Percentiles rank a stretch among this genome's conserved stretches.
Conservation (phyloP, 345 rosid species). For the Physaria fendleri region DNA sequence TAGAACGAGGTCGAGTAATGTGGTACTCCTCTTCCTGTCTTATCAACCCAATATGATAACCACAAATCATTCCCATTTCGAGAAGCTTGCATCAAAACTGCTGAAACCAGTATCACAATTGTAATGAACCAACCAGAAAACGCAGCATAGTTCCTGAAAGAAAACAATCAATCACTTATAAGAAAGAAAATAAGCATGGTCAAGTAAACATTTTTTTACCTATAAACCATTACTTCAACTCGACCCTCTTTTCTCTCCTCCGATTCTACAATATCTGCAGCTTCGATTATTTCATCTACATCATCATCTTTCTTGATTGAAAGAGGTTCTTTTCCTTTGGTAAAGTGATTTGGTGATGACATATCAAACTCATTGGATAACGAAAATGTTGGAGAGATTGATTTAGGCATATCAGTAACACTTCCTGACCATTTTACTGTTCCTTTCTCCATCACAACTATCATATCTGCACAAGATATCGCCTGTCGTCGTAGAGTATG, state of each 20-base stretch:
- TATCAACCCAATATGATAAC: constrained; percentile 91
- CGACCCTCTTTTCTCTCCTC: constrained; percentile 81
- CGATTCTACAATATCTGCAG: constrained; percentile 46
- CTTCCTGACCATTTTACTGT: constrained; percentile 65
- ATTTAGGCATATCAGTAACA: constrained; percentile 47
- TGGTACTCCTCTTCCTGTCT: constrained; percentile 43
- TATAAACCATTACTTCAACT: constrained; percentile 70
- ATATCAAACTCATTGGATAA: constrained; percentile 44
- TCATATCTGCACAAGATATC: constrained; percentile 64
- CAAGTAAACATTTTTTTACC: constrained; percentile 33
- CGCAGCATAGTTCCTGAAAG: constrained; percentile 65
- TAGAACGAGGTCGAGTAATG: constrained; percentile 65
- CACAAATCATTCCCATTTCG: constrained; percentile 91
- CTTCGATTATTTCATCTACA: constrained; percentile 32
- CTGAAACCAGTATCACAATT: constrained; percentile 55
- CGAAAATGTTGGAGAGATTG: constrained; percentile 41
- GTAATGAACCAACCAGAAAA: constrained; percentile 75
- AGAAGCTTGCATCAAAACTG: constrained; percentile 89
- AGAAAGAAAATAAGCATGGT: not conserved
- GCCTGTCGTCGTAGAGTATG: constrained; percentile 45
- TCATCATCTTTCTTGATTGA: constrained; percentile 26
- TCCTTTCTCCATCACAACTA: constrained; percentile 82
- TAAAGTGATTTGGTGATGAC: constrained; percentile 21
- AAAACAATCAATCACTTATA: not conserved
- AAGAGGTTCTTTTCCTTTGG: constrained; percentile 22